Evolutionary conservation across 176 grass and related monocot species (phyloP).

Genomic region (Oropetium thomaeum): DNA sequence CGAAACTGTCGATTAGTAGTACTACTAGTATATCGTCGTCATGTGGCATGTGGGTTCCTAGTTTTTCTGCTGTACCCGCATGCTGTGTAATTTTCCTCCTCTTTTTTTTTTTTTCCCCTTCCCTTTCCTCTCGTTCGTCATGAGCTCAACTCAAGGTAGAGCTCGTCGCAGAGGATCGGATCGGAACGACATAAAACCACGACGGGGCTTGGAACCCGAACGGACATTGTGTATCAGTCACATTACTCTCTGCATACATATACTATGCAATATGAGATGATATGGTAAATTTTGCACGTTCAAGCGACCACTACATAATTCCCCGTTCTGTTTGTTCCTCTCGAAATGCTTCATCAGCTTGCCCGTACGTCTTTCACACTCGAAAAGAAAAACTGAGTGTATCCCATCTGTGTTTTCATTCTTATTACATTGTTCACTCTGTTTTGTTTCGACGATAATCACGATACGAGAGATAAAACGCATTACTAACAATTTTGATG

Average conservation of each 20-base stretch:
- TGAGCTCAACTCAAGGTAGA: slow-evolving; percentile 5
- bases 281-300: slow-evolving; percentile 32
- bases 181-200: slow-evolving; percentile 38
- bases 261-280: slow-evolving; percentile 38
- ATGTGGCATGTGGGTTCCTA: slow-evolving; percentile 44
- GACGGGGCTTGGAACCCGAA: background rate
- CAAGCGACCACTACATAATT: background rate
- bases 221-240: slow-evolving; percentile 11
- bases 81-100: slow-evolving; percentile 33
- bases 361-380: background rate
- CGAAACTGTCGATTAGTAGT: background rate
- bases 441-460: no score
- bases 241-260: slow-evolving; percentile 14
- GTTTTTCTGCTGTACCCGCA: slow-evolving; percentile 45
- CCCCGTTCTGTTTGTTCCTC: no score
- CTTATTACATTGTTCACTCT: background rate
- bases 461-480: no score
- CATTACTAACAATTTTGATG: background rate
- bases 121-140: slow-evolving; percentile 25
- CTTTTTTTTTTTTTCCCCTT: no score
- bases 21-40: background rate
- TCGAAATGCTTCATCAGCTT: background rate
- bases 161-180: slow-evolving; percentile 11
- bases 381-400: no score
- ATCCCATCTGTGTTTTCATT: no score